Evolutionary conservation across 345 rosid species (phyloP).

Genomic region (Lagerstroemia speciosa): DNA sequence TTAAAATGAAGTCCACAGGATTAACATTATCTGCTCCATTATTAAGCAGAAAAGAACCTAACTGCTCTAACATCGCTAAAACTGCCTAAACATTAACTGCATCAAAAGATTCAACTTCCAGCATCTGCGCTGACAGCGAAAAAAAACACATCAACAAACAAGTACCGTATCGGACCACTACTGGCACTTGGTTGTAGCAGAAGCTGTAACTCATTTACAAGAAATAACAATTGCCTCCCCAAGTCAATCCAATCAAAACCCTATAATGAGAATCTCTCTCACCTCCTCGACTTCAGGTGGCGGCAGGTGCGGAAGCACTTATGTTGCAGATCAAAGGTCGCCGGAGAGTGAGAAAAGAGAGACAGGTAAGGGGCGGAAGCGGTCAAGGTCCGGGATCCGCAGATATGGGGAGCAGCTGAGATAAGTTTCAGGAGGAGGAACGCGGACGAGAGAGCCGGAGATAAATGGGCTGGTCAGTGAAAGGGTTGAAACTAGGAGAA

Average conservation of each 20-base stretch:
- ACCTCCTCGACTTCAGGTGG: not conserved
- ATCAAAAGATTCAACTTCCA: not conserved
- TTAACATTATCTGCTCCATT: not conserved
- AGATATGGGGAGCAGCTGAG: not conserved
- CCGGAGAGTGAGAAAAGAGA: not conserved
- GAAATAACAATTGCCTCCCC: not conserved
- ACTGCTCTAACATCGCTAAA: not conserved
- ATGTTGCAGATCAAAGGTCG: not conserved
- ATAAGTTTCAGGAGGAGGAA: not conserved
- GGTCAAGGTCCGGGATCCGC: conserved; percentile 1
- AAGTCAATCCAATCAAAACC: not conserved
- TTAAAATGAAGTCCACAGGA: not conserved
- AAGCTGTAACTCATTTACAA: not conserved
- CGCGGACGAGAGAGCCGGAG: not conserved
- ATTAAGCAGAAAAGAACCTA: not conserved
- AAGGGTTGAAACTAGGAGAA: not conserved
- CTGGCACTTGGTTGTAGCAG: not conserved
- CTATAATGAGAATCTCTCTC: not conserved
- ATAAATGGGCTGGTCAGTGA: not conserved
- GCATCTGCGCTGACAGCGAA: not conserved
- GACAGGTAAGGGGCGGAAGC: not conserved
- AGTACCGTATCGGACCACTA: not conserved
- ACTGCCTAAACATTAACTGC: not conserved
- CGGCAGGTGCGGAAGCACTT: not conserved
- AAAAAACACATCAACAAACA: not conserved